phyloP scores from a whole-genome alignment of 768 basidiomycete genomes.

The Auriscalpium vulgare region DNA sequence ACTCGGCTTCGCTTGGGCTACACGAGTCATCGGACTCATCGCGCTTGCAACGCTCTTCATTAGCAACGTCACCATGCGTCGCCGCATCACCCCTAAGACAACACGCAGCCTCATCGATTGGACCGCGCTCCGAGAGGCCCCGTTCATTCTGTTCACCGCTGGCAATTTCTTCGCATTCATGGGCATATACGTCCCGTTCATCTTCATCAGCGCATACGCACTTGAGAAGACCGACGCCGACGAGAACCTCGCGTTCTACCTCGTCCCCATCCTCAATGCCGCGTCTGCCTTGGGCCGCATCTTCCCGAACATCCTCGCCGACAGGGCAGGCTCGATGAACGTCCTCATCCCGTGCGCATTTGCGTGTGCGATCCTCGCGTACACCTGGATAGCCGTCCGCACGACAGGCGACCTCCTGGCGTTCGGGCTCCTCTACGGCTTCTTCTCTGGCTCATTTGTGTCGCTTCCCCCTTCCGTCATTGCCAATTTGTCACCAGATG shows the following conservation, averaged over 20 bases:
- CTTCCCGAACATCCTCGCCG: constrained; percentile 22
- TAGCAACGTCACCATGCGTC: constrained; percentile 14
- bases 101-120: constrained; percentile 15
- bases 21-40: constrained; percentile 21
- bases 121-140: constrained; percentile 11
- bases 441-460: constrained; percentile 23
- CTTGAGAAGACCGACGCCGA: constrained; percentile 7
- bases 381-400: constrained; percentile 23
- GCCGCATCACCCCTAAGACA: constrained; percentile 8
- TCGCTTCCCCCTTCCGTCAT: constrained; percentile 5
- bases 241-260: constrained; percentile 21
- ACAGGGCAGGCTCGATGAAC: constrained; percentile 22
- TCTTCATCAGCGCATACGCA: constrained; percentile 21
- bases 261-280: constrained; percentile 25
- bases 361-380: constrained; percentile 19
- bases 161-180: constrained; percentile 13
- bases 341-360: constrained; percentile 19
- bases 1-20: constrained; percentile 21
- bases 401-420: constrained; percentile 20
- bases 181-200: constrained; percentile 20
- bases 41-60: constrained; percentile 17
- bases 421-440: constrained; percentile 30
- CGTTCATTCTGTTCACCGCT: constrained; percentile 18
- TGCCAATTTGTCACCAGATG: constrained; percentile 6
- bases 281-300: constrained; percentile 23